Evolutionary conservation across 2,329 filamentous ascomycete genomes (phyloP).

Genomic region (Scytalidium sp.): DNA sequence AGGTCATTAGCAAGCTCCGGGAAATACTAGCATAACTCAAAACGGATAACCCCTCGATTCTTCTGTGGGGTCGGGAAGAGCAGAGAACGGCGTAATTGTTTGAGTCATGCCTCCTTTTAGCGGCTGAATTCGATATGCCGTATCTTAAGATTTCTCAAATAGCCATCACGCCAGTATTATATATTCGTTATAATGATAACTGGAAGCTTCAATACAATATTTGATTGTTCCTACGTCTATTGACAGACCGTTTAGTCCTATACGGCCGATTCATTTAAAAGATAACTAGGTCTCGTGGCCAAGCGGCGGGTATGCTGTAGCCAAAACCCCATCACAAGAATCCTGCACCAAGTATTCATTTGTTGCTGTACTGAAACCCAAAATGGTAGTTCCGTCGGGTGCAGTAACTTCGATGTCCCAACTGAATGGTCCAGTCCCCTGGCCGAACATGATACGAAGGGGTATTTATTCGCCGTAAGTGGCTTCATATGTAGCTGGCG

Average conservation of each 20-base stretch:
- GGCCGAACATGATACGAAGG: conserved; percentile 1
- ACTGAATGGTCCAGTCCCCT: not conserved
- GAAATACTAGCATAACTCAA: too few relatives aligned
- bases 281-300: conserved; percentile 7
- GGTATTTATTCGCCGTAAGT: conserved; percentile 1
- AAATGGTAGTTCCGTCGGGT: conserved; percentile 5
- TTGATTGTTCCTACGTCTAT: conserved; percentile 20
- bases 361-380: not conserved
- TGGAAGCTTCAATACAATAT: conserved; percentile 21
- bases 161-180: too few relatives aligned
- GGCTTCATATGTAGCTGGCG: not conserved
- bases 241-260: not conserved
- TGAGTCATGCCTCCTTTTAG: too few relatives aligned
- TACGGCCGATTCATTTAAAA: conserved; percentile 11
- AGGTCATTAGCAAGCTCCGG: too few relatives aligned
- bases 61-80: too few relatives aligned
- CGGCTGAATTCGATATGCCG: too few relatives aligned
- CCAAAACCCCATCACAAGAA: conserved; percentile 1
- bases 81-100: too few relatives aligned
- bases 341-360: conserved; percentile 5
- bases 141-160: too few relatives aligned
- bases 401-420: conserved; percentile 1
- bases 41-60: too few relatives aligned
- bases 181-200: conserved; percentile 28
- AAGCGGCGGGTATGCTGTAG: conserved; percentile 2